Evolutionary conservation across 2,329 filamentous ascomycete genomes (phyloP), one percentile per base, ranked within the genome.

Genomic region (Ceratocystis diversiconidia): DNA sequence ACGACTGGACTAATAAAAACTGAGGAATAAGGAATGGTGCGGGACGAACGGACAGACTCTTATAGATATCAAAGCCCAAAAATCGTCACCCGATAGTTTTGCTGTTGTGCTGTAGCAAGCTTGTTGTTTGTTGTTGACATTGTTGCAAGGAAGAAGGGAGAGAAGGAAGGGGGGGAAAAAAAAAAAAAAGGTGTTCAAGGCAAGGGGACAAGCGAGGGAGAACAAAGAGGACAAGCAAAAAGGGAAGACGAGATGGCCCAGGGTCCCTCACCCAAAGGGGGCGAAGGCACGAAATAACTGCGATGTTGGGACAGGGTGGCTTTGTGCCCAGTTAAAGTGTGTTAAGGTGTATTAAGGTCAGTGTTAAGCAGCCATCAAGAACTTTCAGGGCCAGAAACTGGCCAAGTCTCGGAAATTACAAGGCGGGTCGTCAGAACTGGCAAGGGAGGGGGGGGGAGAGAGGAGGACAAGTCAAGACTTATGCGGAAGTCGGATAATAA

Each of bases 281-380:
- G 55, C 50, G 50, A 59, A 19, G 32, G 55, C 30, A 52, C 19
- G 25, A 59, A 36, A 59, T 17, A 30, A 36, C 6, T 59, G 17
- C n/a, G 28, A 59, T 59, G 10, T 15, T 59, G 25, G 55, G 55
- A 59, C 25, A 59, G 55, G 55, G 55, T n/a, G 55, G 55, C 55
- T 36, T 59, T 36, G 55, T 30, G n/a, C 48, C 22, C 22, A n/a
- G 22, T n/a, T n/a, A 25, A n/a, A n/a, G n/a, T 52, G 48, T 12
- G 48, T 25, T 52, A 25, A n/a, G 48, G 48, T 52, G 7, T 52
- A 25, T 8, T 52, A 19, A 52, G 48, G 48, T 4, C 22, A 15
- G 28, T 28, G 50, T 41, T 41, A 41, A 41, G 36, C 36, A 41
- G 12, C 36, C 12, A 41, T 41, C 8, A 25, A 36, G 25, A 28